A percentile compares a stretch with the other conserved stretches of the same genome.
Conservation (phyloP, 192 early-diverging fungal species). For the Allomyces macrogynus region DNA sequence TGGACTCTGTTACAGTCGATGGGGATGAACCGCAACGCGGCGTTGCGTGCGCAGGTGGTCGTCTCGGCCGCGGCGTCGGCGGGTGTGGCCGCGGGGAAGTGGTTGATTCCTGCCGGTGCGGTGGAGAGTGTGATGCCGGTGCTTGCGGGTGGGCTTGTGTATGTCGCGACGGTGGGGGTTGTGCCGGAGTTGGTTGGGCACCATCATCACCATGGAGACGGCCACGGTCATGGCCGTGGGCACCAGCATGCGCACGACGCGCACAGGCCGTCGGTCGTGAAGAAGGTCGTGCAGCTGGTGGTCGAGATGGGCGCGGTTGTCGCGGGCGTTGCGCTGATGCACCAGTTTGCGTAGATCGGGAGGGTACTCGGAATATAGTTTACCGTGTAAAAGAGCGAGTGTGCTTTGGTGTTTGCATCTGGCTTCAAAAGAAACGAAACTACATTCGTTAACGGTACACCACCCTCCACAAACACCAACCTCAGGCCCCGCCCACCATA, state of each 20-base stretch:
- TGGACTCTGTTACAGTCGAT: conserved; percentile 48
- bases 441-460: too few relatives aligned
- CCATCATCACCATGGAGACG: not conserved
- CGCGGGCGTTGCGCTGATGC: not conserved
- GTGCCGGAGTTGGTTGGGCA: conserved; percentile 49
- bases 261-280: not conserved
- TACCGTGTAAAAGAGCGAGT: too few relatives aligned
- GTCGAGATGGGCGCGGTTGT: not conserved
- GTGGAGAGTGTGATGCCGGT: not conserved
- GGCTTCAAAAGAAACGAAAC: too few relatives aligned
- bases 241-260: not conserved
- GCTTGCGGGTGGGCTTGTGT: conserved; percentile 49
- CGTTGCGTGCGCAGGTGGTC: not conserved
- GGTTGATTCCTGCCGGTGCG: not conserved
- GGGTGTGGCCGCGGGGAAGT: not conserved
- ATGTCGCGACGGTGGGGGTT: conserved; percentile 67
- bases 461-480: too few relatives aligned
- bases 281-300: not conserved
- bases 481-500: too few relatives aligned
- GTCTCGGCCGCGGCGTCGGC: not conserved
- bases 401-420: too few relatives aligned
- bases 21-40: not conserved
- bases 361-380: too few relatives aligned
- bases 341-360: too few relatives aligned
- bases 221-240: not conserved